Base-by-base conservation (phyloP, 2,329 filamentous ascomycete genomes). In the Xylariaceae sp. region DNA sequence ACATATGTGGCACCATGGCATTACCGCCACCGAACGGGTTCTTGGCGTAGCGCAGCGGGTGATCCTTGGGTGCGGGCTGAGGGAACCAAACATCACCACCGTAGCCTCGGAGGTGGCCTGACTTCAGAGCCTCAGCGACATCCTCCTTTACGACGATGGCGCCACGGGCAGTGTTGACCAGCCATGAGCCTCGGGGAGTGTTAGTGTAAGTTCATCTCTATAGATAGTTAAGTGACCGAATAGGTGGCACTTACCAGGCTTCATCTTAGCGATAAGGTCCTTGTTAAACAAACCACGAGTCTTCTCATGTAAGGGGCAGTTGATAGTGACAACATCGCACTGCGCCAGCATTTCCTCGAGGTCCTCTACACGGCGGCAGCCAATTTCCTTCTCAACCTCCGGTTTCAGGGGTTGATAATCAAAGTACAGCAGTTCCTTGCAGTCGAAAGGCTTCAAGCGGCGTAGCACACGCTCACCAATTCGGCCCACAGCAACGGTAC, bases 71-170 rank as follows among this genome's bases (percentile, higher is more conserved):
- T 18, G 94, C 94, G 67, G 94, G 94, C 83, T 99, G 94, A 60
- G 92, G 92, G 91, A 92, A 96, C 93, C 93, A 97, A 69, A 94
- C 89, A 65, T 94, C 90, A 70, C 90, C 90, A 62, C 84, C 91
- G 79, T 95, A 95, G 64, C 91, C 91, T 69, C 89, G 87, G 70
- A 95, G 89, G 76, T 97, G 92, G 69, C 94, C 94, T 27, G 82
- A 84, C 82, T 93, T 91, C 73, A 99, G 85, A 43, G 94, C 94
- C 23, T 88, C 92, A 60, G 94, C 94, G 52, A 99, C 94, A 67
- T 97, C 94, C 79, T 97, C 93, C 86, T 97, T 97, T 79, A 97
- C 93, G 67, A 99, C 92, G 72, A 99, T 99, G 76, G 94, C 94
- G 70, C 94, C 94, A 75, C 94, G 94, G 66, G 94, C 94, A 27